Evolutionary conservation across 2,329 filamentous ascomycete species (phyloP).

Genomic region (Colletotrichum sp.): DNA sequence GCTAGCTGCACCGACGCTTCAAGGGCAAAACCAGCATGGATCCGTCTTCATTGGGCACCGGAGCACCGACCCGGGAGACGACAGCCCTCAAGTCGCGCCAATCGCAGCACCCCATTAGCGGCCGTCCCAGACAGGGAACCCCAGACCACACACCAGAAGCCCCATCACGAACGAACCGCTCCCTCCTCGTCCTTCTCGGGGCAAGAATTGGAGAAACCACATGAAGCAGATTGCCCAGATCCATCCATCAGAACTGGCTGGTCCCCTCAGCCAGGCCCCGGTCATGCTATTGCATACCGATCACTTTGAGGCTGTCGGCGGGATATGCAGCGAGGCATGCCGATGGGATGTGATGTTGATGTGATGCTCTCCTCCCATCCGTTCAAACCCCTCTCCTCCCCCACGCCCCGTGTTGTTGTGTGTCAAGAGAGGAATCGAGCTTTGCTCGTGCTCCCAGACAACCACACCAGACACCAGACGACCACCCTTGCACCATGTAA

Average conservation of each 20-base stretch:
- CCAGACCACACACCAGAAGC: not conserved
- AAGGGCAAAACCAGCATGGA: not conserved
- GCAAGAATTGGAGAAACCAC: slow-evolving; percentile 14
- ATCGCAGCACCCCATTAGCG: slow-evolving; percentile 8
- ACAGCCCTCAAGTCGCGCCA: slow-evolving; percentile 6
- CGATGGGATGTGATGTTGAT: not conserved
- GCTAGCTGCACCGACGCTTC: slow-evolving; percentile 10
- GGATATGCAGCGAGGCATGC: not conserved
- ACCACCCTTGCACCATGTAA: not conserved
- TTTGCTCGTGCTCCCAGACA: not conserved
- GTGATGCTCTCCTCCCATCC: not conserved
- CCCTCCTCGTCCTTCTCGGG: not conserved
- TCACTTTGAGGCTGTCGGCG: not conserved
- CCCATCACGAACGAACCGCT: slow-evolving; percentile 4
- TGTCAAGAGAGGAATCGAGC: not conserved
- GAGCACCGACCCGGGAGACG: not conserved
- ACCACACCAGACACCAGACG: not conserved
- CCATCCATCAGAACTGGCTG: not conserved
- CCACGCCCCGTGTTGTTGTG: not conserved
- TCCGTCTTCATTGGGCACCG: slow-evolving; percentile 2
- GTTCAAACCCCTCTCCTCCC: not conserved
- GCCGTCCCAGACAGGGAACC: slow-evolving; percentile 5
- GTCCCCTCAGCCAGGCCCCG: not conserved
- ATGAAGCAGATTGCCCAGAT: not conserved
- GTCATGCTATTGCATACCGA: not conserved